phyloP scores from a whole-genome alignment of 192 early-diverging fungal genomes.

The Backusella psychrophila region DNA sequence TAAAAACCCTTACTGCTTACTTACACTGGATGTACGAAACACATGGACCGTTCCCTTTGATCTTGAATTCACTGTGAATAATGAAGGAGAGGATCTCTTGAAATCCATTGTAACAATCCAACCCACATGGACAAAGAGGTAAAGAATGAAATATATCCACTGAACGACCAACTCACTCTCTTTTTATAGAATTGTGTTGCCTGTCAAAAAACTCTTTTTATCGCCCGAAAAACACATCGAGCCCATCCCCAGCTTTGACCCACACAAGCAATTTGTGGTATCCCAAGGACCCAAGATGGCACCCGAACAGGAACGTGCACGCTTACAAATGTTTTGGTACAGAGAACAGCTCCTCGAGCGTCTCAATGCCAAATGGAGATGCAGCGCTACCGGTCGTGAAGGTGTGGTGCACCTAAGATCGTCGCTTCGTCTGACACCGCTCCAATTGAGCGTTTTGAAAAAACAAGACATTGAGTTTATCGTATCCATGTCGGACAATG shows the following conservation, averaged over 20 bases:
- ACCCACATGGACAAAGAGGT: slow-evolving; percentile 28
- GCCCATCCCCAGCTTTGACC: slow-evolving; percentile 62
- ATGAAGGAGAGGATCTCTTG: background rate
- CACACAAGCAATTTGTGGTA: slow-evolving; percentile 78
- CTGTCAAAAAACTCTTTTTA: slow-evolving; percentile 59
- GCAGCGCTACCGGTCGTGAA: slow-evolving; percentile 43
- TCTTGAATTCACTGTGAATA: slow-evolving; percentile 66
- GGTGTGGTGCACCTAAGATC: slow-evolving; percentile 52
- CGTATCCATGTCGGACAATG: slow-evolving; percentile 30
- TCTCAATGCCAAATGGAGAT: slow-evolving; percentile 44
- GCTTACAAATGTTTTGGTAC: slow-evolving; percentile 73
- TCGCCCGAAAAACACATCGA: slow-evolving; percentile 37
- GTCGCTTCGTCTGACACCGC: slow-evolving; percentile 47
- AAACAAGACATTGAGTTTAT: slow-evolving; percentile 62
- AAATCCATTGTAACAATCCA: slow-evolving; percentile 28
- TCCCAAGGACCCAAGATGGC: slow-evolving; percentile 45
- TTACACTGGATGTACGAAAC: slow-evolving; percentile 78
- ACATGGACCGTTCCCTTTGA: slow-evolving; percentile 73
- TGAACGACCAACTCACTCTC: too few relatives aligned
- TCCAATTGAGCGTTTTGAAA: slow-evolving; percentile 56
- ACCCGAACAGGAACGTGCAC: slow-evolving; percentile 46
- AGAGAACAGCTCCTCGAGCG: slow-evolving; percentile 63
- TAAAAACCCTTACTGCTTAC: slow-evolving; percentile 66
- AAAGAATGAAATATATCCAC: background rate
- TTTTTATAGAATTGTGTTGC: slow-evolving; percentile 35